Percentiles rank a stretch among this genome's conserved stretches.
Evolutionary conservation across 176 grass and related monocot species (phyloP).

Genomic region (Tuctoria greenei): DNA sequence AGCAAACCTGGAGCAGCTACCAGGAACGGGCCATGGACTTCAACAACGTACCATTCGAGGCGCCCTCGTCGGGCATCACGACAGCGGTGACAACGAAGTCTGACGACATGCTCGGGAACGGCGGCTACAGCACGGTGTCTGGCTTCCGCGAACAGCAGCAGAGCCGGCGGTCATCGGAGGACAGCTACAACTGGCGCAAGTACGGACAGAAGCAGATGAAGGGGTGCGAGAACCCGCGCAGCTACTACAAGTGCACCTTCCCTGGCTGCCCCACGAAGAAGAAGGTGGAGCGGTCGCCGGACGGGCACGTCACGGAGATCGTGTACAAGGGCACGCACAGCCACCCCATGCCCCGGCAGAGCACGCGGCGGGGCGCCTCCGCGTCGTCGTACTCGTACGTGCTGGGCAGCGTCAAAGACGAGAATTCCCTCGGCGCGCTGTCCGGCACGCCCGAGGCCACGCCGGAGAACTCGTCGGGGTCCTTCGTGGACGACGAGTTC

Average conservation of each 20-base stretch:
- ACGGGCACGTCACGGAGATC: slow-evolving; percentile 90
- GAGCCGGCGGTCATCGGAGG: slow-evolving; percentile 53
- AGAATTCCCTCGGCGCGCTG: slow-evolving; percentile 37
- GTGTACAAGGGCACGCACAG: slow-evolving; percentile 91
- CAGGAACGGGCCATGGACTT: slow-evolving; percentile 37
- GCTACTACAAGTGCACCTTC: slow-evolving; percentile 99
- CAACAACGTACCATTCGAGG: slow-evolving; percentile 14
- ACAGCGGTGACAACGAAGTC: not conserved
- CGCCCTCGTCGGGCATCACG: slow-evolving; percentile 15
- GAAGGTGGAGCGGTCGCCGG: slow-evolving; percentile 79
- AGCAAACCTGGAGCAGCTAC: slow-evolving; percentile 50
- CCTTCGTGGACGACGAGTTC: slow-evolving; percentile 69
- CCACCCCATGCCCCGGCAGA: slow-evolving; percentile 61
- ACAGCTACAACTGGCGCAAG: slow-evolving; percentile 89
- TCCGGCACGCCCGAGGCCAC: slow-evolving; percentile 49
- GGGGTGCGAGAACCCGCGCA: slow-evolving; percentile 85
- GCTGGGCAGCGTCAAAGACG: slow-evolving; percentile 5
- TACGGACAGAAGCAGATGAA: slow-evolving; percentile 98
- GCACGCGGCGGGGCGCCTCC: slow-evolving; percentile 43
- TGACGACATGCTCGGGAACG: not conserved
- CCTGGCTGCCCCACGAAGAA: slow-evolving; percentile 83
- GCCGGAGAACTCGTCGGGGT: slow-evolving; percentile 78
- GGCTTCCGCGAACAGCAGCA: slow-evolving; percentile 42
- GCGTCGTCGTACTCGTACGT: slow-evolving; percentile 22
- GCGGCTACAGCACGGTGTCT: not conserved